A percentile compares a stretch with the other conserved stretches of the same genome.
Conservation (phyloP, 768 basidiomycete species). For the Cytidiella melzeri region DNA sequence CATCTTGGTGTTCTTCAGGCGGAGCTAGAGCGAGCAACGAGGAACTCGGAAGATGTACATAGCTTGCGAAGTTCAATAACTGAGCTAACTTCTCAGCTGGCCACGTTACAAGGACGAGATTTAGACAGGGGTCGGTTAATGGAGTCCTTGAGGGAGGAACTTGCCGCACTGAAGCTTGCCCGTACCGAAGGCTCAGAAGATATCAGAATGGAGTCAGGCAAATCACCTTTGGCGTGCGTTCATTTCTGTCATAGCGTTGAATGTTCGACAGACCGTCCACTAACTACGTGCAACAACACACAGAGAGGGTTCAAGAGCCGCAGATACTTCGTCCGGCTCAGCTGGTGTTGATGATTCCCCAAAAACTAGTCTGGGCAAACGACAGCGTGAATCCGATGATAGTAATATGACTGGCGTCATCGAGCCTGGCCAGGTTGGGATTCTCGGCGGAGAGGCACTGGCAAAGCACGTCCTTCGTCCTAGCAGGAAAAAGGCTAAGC, state of each 20-base stretch:
- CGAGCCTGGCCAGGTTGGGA: constrained; percentile 38
- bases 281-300: too few species aligned
- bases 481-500: constrained; percentile 47
- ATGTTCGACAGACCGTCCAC: too few species aligned
- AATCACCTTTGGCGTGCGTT: not conserved
- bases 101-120: constrained; percentile 13
- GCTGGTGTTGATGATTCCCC: constrained; percentile 16
- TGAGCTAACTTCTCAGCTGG: constrained; percentile 13
- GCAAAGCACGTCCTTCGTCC: constrained; percentile 37
- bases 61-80: constrained; percentile 34
- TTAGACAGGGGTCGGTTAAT: constrained; percentile 4
- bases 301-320: too few species aligned
- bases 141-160: constrained; percentile 1
- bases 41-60: constrained; percentile 29
- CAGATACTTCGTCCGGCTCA: too few species aligned
- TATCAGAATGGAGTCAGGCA: not conserved
- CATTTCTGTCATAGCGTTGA: too few species aligned
- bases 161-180: not conserved
- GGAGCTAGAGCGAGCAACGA: constrained; percentile 37
- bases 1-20: constrained; percentile 42
- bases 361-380: constrained; percentile 57
- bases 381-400: constrained; percentile 46
- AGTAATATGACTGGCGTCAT: constrained; percentile 36
- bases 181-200: not conserved
- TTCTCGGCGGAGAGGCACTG: constrained; percentile 30